phyloP scores from a whole-genome alignment of 2,329 filamentous ascomycete genomes.

The Hymenoscyphus occultus region DNA sequence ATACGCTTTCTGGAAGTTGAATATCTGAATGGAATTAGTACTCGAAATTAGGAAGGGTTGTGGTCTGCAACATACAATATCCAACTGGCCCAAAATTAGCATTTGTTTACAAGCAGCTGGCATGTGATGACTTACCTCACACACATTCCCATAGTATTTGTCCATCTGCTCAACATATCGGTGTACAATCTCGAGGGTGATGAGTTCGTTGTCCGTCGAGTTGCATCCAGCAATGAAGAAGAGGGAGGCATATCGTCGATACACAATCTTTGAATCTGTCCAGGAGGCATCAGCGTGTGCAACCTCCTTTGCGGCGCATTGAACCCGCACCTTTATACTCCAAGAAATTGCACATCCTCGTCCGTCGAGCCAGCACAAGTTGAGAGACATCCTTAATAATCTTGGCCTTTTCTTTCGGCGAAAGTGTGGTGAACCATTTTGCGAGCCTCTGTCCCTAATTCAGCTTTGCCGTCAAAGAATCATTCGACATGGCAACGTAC shows the following conservation, averaged over 20 bases:
- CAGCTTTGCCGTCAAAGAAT: conserved; percentile 14
- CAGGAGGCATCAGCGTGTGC: conserved; percentile 23
- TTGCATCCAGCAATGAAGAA: conserved; percentile 99
- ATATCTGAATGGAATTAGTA: conserved; percentile 56
- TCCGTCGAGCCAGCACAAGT: conserved; percentile 90
- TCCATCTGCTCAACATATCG: conserved; percentile 99
- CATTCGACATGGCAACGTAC: conserved; percentile 56
- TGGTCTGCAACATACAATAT: conserved; percentile 26
- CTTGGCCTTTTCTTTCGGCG: conserved; percentile 98
- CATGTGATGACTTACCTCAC: conserved; percentile 63
- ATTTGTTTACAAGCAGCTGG: not conserved
- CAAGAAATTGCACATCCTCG: conserved; percentile 99
- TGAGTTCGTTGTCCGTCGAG: conserved; percentile 96
- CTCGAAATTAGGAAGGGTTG: not conserved
- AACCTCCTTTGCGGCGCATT: not conserved
- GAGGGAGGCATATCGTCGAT: conserved; percentile 95
- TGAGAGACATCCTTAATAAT: conserved; percentile 99
- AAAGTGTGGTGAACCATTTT: conserved; percentile 99
- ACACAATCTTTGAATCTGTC: conserved; percentile 94
- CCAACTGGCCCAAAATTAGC: conserved; percentile 25
- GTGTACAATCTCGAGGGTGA: conserved; percentile 97
- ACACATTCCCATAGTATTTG: conserved; percentile 99
- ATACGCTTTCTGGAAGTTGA: conserved; percentile 99
- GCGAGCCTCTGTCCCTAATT: conserved; percentile 72
- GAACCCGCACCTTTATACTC: conserved; percentile 83